These are phyloP conservation scores for Scenedesmus sp. DNA, from an alignment of 163 green algal genomes.

Conservation along the genomic window DNA sequence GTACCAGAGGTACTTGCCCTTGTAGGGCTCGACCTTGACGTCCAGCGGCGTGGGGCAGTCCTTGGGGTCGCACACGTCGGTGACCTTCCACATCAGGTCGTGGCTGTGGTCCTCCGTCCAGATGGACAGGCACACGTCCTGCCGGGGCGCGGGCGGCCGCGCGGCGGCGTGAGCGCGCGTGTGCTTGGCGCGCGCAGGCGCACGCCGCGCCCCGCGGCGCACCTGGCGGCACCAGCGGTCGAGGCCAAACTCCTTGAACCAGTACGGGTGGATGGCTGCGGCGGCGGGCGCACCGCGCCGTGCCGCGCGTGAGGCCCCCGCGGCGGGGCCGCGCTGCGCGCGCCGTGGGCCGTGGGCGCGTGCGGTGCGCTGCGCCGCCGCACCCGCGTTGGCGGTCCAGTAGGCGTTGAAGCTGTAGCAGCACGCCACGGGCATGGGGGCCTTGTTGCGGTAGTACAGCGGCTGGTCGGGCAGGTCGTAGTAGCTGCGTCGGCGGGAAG, in stretches of 20 bases:
- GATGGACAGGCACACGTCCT: constrained; percentile 42
- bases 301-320: background rate
- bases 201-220: background rate
- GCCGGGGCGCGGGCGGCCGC: background rate
- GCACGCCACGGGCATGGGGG: constrained; percentile 27
- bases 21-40: constrained; percentile 44
- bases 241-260: constrained; percentile 45
- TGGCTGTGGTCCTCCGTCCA: constrained; percentile 46
- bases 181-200: background rate
- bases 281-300: background rate
- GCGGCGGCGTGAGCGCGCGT: background rate
- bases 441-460: constrained; percentile 38
- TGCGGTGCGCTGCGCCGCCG: too few species aligned
- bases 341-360: too few species aligned
- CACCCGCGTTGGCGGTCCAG: constrained; percentile 36
- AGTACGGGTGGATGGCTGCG: constrained; percentile 3
- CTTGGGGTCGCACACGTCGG: constrained; percentile 42
- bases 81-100: constrained; percentile 48
- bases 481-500: constrained; percentile 11
- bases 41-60: constrained; percentile 42
- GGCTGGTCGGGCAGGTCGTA: constrained; percentile 40
- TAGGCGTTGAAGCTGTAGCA: constrained; percentile 44
- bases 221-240: constrained; percentile 40
- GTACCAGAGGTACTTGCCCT: constrained; percentile 22
- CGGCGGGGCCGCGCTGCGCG: background rate